Evolutionary conservation across 2,329 filamentous ascomycete species (phyloP), one percentile per base, ranked within the genome.

Genomic region (Trichothecium roseum): DNA sequence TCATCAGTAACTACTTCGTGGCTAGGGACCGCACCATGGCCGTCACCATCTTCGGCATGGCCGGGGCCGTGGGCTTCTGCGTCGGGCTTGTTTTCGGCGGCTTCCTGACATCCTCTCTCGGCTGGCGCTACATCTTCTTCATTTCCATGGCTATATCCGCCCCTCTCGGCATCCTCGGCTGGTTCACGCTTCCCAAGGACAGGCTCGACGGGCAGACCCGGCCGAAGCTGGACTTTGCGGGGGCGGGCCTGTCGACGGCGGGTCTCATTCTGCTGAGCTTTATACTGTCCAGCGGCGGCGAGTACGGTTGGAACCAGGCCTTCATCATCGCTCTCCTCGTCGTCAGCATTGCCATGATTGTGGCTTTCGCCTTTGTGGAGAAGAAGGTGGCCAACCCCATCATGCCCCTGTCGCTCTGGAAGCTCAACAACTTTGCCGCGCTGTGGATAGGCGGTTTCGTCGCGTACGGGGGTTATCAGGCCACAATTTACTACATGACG

Each of bases 321-420:
- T 65, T 65, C 34, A 62, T 65, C 37, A 64, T 65, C 18, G 57
- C 54, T 8, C 45, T 65, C 2, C 43, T 65, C 7, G 41, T 65
- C 4, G 20, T 60, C 1, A 55, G 57, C 4, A 44, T 64, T 15
- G 52, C 44, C 2, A 42, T 65, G 35, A 52, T 65, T 3, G 52
- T 50, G 4, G 45, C 51, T 5, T 66, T 65, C 30, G 51, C 52
- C 1, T 49, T 54, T 22, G 49, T 61, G 8, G 60, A 66, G 44
- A 64, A 62, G 41, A 63, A 61, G 35, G 56, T 63, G 15, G 40
- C 49, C 12, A 63, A 64, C 34, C 62, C 62, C 2, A 58, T 66
- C 36, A 66, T 66, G 62, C 62, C 62, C 0, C 44, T 66, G 2
- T 60, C 57, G 1, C 40, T 66, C 7, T 66, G 62, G 62, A 65